Evolutionary conservation across 2,329 filamentous ascomycete genomes (phyloP).

Genomic region (Penicillium expansum): DNA sequence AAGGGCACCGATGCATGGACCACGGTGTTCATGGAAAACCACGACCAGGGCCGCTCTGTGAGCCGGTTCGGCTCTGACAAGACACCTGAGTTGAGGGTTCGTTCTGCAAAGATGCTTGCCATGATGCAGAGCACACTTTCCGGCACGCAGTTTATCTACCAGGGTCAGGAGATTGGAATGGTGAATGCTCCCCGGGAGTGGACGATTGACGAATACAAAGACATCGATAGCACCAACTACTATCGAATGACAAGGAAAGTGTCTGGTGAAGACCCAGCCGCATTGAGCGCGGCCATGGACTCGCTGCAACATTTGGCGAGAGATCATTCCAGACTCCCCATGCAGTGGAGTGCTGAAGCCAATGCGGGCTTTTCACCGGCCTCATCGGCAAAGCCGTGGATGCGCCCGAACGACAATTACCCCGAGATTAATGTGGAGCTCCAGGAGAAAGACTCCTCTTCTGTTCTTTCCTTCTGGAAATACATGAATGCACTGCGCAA

Average conservation of each 20-base stretch:
- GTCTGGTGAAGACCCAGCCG: constrained; percentile 36
- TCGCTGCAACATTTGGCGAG: constrained; percentile 56
- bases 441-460: constrained; percentile 47
- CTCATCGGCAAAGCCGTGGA: constrained; percentile 55
- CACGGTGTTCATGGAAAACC: constrained; percentile 62
- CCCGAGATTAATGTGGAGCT: constrained; percentile 43
- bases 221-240: constrained; percentile 49
- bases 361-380: constrained; percentile 66
- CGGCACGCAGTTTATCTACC: constrained; percentile 59
- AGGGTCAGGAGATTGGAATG: constrained; percentile 63
- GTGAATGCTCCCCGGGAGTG: constrained; percentile 53
- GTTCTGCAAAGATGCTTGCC: constrained; percentile 55
- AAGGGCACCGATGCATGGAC: constrained; percentile 52
- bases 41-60: constrained; percentile 59
- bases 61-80: constrained; percentile 54
- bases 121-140: constrained; percentile 49
- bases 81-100: constrained; percentile 45
- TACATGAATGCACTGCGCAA: constrained; percentile 46
- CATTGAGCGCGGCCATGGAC: constrained; percentile 47
- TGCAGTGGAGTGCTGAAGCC: constrained; percentile 60
- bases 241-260: constrained; percentile 40
- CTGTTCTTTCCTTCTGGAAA: constrained; percentile 61
- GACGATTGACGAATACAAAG: constrained; percentile 46
- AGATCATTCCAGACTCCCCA: constrained; percentile 65
- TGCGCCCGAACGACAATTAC: constrained; percentile 57